These are phyloP conservation scores for Thermoascus crustaceus DNA, from an alignment of 2,329 filamentous ascomycete species.

Conservation along the genomic window DNA sequence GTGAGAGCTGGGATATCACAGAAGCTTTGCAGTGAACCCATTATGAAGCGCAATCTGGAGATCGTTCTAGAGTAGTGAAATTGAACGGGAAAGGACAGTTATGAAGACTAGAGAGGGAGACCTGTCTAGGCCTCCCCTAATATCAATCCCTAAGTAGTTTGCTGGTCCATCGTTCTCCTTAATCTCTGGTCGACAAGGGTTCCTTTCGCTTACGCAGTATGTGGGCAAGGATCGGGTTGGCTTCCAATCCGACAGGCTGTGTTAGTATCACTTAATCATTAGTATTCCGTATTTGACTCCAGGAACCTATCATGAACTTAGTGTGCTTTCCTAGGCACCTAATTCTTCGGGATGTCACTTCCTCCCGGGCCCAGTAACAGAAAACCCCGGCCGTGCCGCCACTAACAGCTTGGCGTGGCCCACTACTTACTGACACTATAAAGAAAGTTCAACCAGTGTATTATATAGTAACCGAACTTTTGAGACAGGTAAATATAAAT, in stretches of 20 bases:
- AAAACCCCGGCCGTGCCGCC: neutral
- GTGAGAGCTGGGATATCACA: constrained; percentile 15
- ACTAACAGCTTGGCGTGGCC: neutral
- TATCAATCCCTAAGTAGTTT: neutral
- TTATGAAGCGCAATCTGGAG: constrained; percentile 1
- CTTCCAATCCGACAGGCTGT: neutral
- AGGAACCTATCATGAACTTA: neutral
- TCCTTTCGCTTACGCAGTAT: neutral
- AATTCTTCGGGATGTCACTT: neutral
- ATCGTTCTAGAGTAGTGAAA: neutral
- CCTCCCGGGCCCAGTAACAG: neutral
- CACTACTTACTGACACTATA: neutral
- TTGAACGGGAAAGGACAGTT: neutral
- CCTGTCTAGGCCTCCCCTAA: neutral
- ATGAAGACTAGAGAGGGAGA: neutral
- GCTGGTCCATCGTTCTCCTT: too few relatives aligned
- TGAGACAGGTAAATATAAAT: neutral
- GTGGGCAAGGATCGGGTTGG: neutral
- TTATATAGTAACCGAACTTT: neutral
- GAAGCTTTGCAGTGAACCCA: constrained; percentile 3
- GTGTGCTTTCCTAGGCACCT: neutral
- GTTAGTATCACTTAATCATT: constrained; percentile 12
- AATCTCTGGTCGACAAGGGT: neutral
- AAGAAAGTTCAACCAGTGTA: neutral
- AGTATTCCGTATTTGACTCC: constrained; percentile 3